Percentiles rank a stretch among this genome's conserved stretches.
phyloP scores from a whole-genome alignment of 2,329 filamentous ascomycete genomes.

The Bipolaris cookei region DNA sequence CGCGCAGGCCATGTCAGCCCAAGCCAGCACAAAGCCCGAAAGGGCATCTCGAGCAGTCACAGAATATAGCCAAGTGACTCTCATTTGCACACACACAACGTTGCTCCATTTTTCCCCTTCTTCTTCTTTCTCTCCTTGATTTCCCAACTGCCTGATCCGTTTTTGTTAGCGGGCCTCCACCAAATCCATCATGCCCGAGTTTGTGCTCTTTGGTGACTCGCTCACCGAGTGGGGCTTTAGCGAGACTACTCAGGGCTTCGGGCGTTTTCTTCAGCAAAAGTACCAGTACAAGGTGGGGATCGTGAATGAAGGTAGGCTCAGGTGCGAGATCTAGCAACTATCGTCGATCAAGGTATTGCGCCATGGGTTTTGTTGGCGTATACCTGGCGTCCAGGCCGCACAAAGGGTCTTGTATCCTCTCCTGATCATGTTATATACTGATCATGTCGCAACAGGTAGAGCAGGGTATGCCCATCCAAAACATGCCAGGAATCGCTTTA shows the following conservation, averaged over 20 bases:
- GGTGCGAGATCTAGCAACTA: constrained; percentile 6
- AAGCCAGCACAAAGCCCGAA: neutral
- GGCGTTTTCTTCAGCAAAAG: constrained; percentile 33
- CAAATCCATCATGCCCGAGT: constrained; percentile 21
- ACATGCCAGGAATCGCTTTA: neutral
- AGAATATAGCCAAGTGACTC: neutral
- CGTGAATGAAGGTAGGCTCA: constrained; percentile 38
- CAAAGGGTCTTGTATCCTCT: neutral
- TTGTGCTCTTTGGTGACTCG: constrained; percentile 47
- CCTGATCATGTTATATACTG: neutral
- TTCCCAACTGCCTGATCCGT: no score
- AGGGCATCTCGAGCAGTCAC: neutral
- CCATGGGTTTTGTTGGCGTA: neutral
- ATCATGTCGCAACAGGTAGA: constrained; percentile 20
- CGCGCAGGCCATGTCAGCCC: neutral
- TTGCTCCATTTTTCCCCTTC: neutral
- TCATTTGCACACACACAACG: neutral
- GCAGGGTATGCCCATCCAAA: constrained; percentile 26
- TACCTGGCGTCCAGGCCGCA: neutral
- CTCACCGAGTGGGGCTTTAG: constrained; percentile 45
- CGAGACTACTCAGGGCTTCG: constrained; percentile 36
- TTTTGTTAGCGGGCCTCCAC: neutral
- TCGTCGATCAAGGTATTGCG: constrained; percentile 34
- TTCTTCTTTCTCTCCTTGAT: no score
- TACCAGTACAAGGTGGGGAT: constrained; percentile 38